phyloP scores from a whole-genome alignment of 225 moss, liverwort and hornwort species.

The Polytrichum commune region DNA sequence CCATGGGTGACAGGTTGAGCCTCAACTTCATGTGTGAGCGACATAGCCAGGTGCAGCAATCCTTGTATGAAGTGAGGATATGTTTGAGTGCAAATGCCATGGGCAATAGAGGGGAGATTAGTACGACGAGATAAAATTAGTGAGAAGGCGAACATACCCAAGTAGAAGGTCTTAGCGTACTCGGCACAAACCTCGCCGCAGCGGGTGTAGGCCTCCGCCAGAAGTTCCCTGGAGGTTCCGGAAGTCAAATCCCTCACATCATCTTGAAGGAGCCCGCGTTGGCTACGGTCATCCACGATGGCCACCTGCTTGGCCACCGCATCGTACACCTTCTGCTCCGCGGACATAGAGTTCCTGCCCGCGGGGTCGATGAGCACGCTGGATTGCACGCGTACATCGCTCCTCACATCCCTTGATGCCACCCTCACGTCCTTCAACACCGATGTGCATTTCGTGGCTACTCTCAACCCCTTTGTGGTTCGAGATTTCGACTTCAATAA shows the following conservation, averaged over 20 bases:
- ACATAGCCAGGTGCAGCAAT: too few relatives aligned
- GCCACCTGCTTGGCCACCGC: constrained; percentile 64
- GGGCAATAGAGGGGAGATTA: too few relatives aligned
- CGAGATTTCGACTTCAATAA: constrained; percentile 5
- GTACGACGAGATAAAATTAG: too few relatives aligned
- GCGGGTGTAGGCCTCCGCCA: constrained; percentile 63
- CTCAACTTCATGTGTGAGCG: too few relatives aligned
- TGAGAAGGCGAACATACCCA: constrained; percentile 41
- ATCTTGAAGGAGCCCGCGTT: constrained; percentile 13
- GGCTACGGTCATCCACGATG: constrained; percentile 36
- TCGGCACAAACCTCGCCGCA: constrained; percentile 95
- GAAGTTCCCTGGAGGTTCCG: constrained; percentile 38
- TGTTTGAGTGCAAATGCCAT: too few relatives aligned
- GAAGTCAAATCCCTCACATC: constrained; percentile 13
- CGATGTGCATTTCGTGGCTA: neutral
- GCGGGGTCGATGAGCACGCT: constrained; percentile 22
- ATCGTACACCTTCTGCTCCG: constrained; percentile 76
- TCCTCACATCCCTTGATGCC: constrained; percentile 6
- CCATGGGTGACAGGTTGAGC: too few relatives aligned
- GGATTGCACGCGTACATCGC: constrained; percentile 21
- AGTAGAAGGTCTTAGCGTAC: constrained; percentile 87
- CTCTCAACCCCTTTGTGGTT: neutral
- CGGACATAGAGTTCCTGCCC: constrained; percentile 22
- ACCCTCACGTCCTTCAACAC: constrained; percentile 11
- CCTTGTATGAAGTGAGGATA: too few relatives aligned